Percentiles rank a stretch among this genome's conserved stretches.
Evolutionary conservation across 2,329 filamentous ascomycete species (phyloP).

Genomic region (Pseudofabraea citricarpa): DNA sequence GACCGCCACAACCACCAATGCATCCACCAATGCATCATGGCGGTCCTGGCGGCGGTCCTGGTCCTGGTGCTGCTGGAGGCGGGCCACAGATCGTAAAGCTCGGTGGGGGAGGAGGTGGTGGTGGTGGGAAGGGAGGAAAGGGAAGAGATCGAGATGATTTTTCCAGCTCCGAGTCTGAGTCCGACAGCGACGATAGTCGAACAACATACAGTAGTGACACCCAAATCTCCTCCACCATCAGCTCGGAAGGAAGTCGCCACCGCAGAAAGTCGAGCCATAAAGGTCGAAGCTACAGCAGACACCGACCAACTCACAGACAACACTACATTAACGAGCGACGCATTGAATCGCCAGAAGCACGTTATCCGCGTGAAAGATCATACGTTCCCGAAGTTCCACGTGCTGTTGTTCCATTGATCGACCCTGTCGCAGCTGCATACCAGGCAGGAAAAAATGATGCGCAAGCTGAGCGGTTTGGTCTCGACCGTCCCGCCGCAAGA

Average conservation of each 20-base stretch:
- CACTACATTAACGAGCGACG: conserved; percentile 11
- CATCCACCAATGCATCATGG: conserved; percentile 3
- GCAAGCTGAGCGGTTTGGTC: conserved; percentile 17
- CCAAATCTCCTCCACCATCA: conserved; percentile 12
- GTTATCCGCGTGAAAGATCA: conserved; percentile 3
- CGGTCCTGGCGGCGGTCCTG: too few species aligned
- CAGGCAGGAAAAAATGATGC: conserved; percentile 20
- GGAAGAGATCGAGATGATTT: not conserved
- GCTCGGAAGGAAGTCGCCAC: conserved; percentile 8
- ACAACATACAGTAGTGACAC: conserved; percentile 9
- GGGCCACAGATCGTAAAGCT: conserved; percentile 2
- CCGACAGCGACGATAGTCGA: conserved; percentile 9
- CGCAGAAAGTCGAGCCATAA: conserved; percentile 8
- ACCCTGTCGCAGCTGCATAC: conserved; percentile 19
- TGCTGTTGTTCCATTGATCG: conserved; percentile 4
- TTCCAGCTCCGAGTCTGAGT: too few species aligned
- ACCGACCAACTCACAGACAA: conserved; percentile 13
- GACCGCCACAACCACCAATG: conserved; percentile 9
- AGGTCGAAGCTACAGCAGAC: conserved; percentile 16
- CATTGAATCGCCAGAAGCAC: conserved; percentile 13
- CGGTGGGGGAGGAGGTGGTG: not conserved
- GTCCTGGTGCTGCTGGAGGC: too few species aligned
- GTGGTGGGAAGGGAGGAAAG: not conserved
- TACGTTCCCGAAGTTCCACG: conserved; percentile 18
- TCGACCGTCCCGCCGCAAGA: conserved; percentile 5